A percentile compares a stretch with the other conserved stretches of the same genome.
phyloP scores from a whole-genome alignment of 2,329 filamentous ascomycete genomes.

The Pezicula radicicola region DNA sequence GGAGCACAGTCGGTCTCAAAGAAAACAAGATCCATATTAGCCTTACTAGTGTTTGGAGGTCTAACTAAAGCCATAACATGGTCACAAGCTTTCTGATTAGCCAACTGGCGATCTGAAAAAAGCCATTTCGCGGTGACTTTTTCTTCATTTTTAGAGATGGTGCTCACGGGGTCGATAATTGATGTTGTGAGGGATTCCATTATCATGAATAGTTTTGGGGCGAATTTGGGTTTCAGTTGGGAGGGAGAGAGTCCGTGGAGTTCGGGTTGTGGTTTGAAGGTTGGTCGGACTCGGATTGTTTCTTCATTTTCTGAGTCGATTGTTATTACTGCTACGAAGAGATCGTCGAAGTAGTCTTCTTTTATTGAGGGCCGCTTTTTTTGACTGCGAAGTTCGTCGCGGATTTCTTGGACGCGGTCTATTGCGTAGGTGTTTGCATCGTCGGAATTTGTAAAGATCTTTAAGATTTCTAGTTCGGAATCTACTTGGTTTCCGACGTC shows the following conservation, averaged over 20 bases:
- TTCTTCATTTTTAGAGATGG: conserved; percentile 4
- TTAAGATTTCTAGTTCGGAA: neutral
- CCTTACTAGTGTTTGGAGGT: conserved; percentile 4
- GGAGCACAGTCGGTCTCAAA: neutral
- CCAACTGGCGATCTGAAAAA: conserved; percentile 10
- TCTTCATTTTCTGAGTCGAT: neutral
- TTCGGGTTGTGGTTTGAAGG: neutral
- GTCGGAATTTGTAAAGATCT: neutral
- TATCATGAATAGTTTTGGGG: neutral
- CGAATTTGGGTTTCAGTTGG: neutral
- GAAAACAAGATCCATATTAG: conserved; percentile 1
- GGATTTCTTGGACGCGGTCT: too few relatives aligned
- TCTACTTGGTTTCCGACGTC: neutral
- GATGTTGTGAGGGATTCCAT: neutral
- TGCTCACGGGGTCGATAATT: neutral
- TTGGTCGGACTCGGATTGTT: neutral
- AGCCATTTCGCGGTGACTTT: neutral
- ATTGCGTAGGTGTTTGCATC: neutral
- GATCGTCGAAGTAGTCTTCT: neutral
- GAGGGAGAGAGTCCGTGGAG: neutral
- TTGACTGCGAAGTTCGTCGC: too few relatives aligned
- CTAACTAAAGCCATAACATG: conserved; percentile 3
- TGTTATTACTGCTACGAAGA: neutral
- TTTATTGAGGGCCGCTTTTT: neutral
- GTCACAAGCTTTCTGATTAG: conserved; percentile 14